phyloP scores from a whole-genome alignment of 768 basidiomycete genomes.

The Termitomyces titanicus region DNA sequence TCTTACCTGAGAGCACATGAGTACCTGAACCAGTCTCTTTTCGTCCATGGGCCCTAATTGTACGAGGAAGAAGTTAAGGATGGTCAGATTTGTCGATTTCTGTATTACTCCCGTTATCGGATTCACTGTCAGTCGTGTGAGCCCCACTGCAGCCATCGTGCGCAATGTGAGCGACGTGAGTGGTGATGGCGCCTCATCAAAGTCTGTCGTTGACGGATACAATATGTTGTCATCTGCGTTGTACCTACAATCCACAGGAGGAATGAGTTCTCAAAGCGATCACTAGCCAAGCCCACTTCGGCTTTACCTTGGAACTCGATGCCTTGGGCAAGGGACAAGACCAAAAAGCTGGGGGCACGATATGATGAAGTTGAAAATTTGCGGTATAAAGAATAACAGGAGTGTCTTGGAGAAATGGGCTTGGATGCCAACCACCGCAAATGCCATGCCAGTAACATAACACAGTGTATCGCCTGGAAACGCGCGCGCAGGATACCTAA shows the following conservation, averaged over 20 bases:
- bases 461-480: conserved; percentile 98
- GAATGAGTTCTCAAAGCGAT: neutral
- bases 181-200: conserved; percentile 54
- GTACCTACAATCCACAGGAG: conserved; percentile 45
- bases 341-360: conserved; percentile 95
- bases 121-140: conserved; percentile 62
- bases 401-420: conserved; percentile 97
- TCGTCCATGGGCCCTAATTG: conserved; percentile 84
- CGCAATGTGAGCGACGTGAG: conserved; percentile 54
- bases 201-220: conserved; percentile 66
- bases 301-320: conserved; percentile 86
- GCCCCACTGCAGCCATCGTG: conserved; percentile 55
- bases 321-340: conserved; percentile 89
- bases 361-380: conserved; percentile 95
- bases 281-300: neutral
- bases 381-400: conserved; percentile 94
- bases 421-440: conserved; percentile 95
- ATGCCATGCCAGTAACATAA: conserved; percentile 98
- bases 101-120: conserved; percentile 53
- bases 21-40: conserved; percentile 64
- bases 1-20: conserved; percentile 73
- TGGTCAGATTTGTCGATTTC: conserved; percentile 85
- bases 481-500: conserved; percentile 93
- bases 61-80: conserved; percentile 83
- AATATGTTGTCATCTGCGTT: conserved; percentile 73